A percentile compares a stretch with the other conserved stretches of the same genome.
These are phyloP conservation scores for Talaromyces islandicus DNA, from an alignment of 2,329 filamentous ascomycete species.

Conservation along the genomic window DNA sequence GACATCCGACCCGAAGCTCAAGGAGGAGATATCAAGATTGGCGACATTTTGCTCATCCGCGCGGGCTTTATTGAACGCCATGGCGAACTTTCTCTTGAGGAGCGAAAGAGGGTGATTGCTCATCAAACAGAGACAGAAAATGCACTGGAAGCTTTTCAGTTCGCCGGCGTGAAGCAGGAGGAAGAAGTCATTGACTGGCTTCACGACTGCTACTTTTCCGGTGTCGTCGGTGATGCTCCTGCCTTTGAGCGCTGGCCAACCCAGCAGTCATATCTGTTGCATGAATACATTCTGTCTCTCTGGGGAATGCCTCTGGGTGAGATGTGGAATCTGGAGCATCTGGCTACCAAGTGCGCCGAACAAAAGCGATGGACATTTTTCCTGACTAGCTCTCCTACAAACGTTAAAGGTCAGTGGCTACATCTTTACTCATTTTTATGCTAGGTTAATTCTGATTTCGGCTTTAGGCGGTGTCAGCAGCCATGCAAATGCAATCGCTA, in stretches of 20 bases:
- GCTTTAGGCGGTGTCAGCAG: conserved; percentile 1
- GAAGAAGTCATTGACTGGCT: conserved; percentile 58
- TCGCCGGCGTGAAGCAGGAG: conserved; percentile 48
- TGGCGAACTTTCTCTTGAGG: conserved; percentile 37
- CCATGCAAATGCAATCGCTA: conserved; percentile 3
- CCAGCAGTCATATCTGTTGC: conserved; percentile 26
- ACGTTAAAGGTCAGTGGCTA: conserved; percentile 30
- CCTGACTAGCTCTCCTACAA: conserved; percentile 37
- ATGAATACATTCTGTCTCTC: conserved; percentile 37
- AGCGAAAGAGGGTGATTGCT: conserved; percentile 21
- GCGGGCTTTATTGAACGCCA: conserved; percentile 58
- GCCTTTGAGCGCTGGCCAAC: conserved; percentile 61
- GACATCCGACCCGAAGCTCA: conserved; percentile 53
- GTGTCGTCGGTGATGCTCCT: conserved; percentile 58
- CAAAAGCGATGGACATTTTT: conserved; percentile 36
- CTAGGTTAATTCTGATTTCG: not conserved
- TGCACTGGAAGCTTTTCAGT: conserved; percentile 35
- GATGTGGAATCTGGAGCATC: conserved; percentile 39
- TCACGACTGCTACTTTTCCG: conserved; percentile 63
- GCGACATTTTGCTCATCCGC: conserved; percentile 62
- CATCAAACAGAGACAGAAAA: not conserved
- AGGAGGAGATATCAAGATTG: conserved; percentile 51
- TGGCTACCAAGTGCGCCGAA: conserved; percentile 30
- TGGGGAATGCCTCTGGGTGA: conserved; percentile 42
- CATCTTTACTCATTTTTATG: not conserved